Evolutionary conservation across 1,284 basidiomycete species (phyloP), one percentile per base, ranked within the genome.

Genomic region (Ustilago esculenta): DNA sequence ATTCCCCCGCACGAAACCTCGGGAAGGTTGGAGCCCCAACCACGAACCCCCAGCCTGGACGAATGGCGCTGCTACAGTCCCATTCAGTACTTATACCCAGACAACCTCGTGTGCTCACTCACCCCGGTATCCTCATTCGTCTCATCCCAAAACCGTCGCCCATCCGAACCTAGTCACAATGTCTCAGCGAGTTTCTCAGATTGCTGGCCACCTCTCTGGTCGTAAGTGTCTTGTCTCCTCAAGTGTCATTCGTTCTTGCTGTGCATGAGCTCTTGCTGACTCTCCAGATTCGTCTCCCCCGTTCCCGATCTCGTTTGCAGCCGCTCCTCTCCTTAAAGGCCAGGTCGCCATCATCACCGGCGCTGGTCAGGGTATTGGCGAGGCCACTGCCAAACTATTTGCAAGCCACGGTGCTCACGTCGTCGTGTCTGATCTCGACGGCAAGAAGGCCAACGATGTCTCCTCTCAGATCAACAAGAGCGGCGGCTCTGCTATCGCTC

Each of bases 271-370:
- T 7, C 1, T 14, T 8, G 9, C 9, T 12, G 4, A 6, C 30
- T 10, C 11, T 15, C 2, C 11, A 30, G n/a, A n/a, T n/a, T n/a
- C n/a, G n/a, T n/a, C n/a, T n/a, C n/a, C n/a, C n/a, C n/a, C n/a
- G n/a, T n/a, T n/a, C n/a, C n/a, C n/a, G n/a, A n/a, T n/a, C n/a
- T n/a, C n/a, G n/a, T 33, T 11, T 45, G 7, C 43, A 71, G 68
- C 68, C 34, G 68, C 57, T 5, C 63, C 56, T 18, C 63, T 77
- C 14, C 59, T 77, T 46, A 86, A 85, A 7, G 90, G 88, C 12
- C 90, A 92, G 76, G 91, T 92, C 14, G 91, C 89, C 27, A 92
- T 93, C 81, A 88, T 93, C 72, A 93, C 92, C 58, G 90, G 90
- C 87, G 71, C 73, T 32, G 61, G 73, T 39, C 66, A 75, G 35